Base-by-base conservation (phyloP, 495 filamentous ascomycete genomes). In the Cercophora samala region DNA sequence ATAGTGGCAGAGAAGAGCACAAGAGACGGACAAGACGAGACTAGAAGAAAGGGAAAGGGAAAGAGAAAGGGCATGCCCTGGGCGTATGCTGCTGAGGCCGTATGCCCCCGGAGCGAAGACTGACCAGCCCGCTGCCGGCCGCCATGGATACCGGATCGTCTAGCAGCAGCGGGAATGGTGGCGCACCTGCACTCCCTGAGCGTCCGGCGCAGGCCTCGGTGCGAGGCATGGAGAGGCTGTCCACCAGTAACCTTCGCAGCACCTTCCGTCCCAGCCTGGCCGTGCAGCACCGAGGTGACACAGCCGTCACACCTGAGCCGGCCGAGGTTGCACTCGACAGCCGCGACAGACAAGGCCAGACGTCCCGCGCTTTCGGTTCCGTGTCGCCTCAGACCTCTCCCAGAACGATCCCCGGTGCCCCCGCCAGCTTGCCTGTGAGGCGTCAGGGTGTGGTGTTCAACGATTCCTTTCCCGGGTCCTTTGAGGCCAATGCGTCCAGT, bases 231-330 rank as follows among this genome's bases (percentile, higher is more conserved):
- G 73, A 75, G 52, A 69, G 69, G 24, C 26, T 67, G 11, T 68
- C 73, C 9, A 66, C 70, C 24, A 64, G 68, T 64, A 75, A 69
- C 63, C 68, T 75, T 13, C 74, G 76, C 25, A 53, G 68, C 51
- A 63, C 72, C 46, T 73, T 73, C 54, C 75, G 71, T 18, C 60
- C 71, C 23, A 60, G 55, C 32, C 32, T 63, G 29, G 60, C 15
- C 59, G 64, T 56, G 53, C 65, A 68, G 68, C 69, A 74, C 63
- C 73, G 58, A 63, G 83, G 80, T 3, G 81, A 85, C 60, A 81
- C 85, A 54, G 75, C 81, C 17, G 82, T 85, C 64, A 85, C 86
- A 66, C 84, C 85, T 63, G 86, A 88, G 52, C 78, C 72, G 53
- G 65, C 75, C 37, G 75, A 81, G 52, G 75, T 73, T 53, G 66